Base-by-base conservation (phyloP, 106 monocot genomes). In the Hemerocallis citrina region DNA sequence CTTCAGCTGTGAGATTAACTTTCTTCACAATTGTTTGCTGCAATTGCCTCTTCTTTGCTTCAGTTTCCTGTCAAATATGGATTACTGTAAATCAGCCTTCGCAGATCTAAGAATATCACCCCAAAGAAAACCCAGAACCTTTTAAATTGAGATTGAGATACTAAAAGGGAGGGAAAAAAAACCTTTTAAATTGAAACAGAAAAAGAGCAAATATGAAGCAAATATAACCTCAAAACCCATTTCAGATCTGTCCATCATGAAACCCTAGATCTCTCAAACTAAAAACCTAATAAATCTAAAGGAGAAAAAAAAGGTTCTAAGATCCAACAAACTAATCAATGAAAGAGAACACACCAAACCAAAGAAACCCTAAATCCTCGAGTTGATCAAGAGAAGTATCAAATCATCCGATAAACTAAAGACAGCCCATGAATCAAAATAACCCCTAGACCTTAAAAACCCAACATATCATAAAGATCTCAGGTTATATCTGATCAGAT, bases 1-100 rank as follows among this genome's bases (percentile, higher is more conserved):
- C 67, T 75, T 75, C 80, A 64, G 67, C 80, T 33, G 57, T 22
- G n/a, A 75, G 75, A 57, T 46, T 71, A 21, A 63, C 68, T 35
- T 68, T 81, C 71, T 34, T 81, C 45, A 71, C 15, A 11, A 50
- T 55, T 37, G 54, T 40, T 34, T 68, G 55, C 61, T 75, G 54
- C 57, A 81, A 71, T 64, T 62, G 62, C 41, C 49, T 64, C 33
- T 22, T 71, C 65, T 75, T 81, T 30, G 57, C 71, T 52, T 75
- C 75, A 35, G 71, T 75, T 71, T 81, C 80, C 80, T 77, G 19
- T 45, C 35, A 51, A 56, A 15, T 50, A 2, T 2, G 34, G 12
- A 28, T 10, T 28, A 17, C 14, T 10, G 4, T 50, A n/a, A n/a
- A n/a, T 13, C 28, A 28, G 50, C 25, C 8, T 50, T 4, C 7